Evolutionary conservation across 2,329 filamentous ascomycete genomes (phyloP), one percentile per base, ranked within the genome.

Genomic region (Aspergillus sp.): DNA sequence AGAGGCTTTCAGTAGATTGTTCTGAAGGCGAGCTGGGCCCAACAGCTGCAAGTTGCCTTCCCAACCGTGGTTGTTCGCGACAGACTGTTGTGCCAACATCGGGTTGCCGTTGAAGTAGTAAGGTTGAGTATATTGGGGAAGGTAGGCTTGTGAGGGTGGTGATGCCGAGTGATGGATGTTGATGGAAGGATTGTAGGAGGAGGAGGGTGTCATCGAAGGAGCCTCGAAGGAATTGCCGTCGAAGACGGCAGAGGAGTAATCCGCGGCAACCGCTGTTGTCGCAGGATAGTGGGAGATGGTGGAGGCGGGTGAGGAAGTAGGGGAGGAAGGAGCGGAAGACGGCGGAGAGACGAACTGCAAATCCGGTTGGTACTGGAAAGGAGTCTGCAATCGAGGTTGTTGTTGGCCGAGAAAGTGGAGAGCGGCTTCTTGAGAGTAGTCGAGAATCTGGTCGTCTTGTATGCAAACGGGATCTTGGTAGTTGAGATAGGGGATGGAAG

Each of bases 81-180:
- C 63, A 42, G 70, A 68, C 41, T 77, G 74, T 69, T 76, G 76
- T 50, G 76, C 68, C 69, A 78, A 72, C 77, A 79, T 78, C 60
- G 73, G 69, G 50, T 69, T 68, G 62, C 69, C 70, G 54, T 72
- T 54, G 54, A 68, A 51, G 49, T 67, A 66, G 27, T 60, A 62
- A 54, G 58, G 69, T 62, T 69, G 67, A n/a, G 67, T 64, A 54
- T 73, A 72, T 63, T 74, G 70, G 32, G 69, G 58, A 21, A 73
- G 42, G 65, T 69, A 73, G 57, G 71, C 67, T 57, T 71, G 71
- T 19, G 71, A 63, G 15, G 64, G 67, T 38, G 75, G 73, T 51
- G 75, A 74, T 23, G 64, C 66, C 19, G 73, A 68, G 49, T 69
- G 68, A 56, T 74, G 70, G 38, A 71, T 64, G 62, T 75, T 71